phyloP scores from a whole-genome alignment of 108 stramenopile species.

The Fistulifera solaris region DNA sequence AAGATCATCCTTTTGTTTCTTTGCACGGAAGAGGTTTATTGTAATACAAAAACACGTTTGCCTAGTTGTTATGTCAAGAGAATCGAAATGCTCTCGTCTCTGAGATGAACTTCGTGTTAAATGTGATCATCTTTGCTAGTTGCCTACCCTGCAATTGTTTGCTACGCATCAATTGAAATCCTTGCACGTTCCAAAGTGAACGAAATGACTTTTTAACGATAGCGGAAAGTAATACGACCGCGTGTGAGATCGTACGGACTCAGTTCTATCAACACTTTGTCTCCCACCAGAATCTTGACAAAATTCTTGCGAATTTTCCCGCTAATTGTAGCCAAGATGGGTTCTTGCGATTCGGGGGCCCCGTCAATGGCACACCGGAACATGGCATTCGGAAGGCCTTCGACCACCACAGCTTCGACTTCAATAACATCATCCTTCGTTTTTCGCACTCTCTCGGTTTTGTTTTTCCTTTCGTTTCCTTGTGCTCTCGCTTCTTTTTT shows the following conservation, averaged over 20 bases:
- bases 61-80: no score
- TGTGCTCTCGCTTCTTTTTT: constrained; percentile 69
- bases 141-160: no score
- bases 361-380: constrained; percentile 83
- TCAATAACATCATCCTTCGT: constrained; percentile 89
- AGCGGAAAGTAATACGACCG: constrained; percentile 89
- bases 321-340: constrained; percentile 83
- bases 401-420: constrained; percentile 74
- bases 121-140: no score
- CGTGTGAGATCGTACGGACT: constrained; percentile 91
- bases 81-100: no score
- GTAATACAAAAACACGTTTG: no score
- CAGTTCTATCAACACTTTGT: constrained; percentile 84
- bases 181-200: no score
- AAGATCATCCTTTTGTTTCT: no score
- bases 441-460: constrained; percentile 54
- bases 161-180: no score
- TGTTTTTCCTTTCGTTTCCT: constrained; percentile 64
- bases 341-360: constrained; percentile 68
- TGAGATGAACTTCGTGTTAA: no score
- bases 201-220: constrained; percentile 34
- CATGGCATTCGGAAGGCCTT: constrained; percentile 89
- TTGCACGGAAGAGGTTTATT: no score
- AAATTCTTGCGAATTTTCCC: constrained; percentile 90
- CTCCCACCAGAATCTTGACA: constrained; percentile 89